A percentile compares a stretch with the other conserved stretches of the same genome.
phyloP scores from a whole-genome alignment of 805 yeast species.

The Lachancea nothofagi region DNA sequence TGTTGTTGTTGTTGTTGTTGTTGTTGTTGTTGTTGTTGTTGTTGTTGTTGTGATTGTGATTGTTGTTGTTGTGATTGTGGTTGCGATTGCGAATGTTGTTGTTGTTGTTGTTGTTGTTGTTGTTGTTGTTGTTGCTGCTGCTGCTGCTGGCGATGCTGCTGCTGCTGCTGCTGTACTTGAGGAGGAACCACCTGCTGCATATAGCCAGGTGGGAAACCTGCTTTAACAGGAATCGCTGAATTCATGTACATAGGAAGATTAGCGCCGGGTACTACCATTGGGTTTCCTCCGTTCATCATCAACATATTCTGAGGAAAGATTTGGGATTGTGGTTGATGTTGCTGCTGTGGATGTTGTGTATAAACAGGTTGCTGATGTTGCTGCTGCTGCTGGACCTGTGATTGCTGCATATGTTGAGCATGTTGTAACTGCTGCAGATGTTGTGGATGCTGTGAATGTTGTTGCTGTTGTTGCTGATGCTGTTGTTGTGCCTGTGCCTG shows the following conservation, averaged over 20 bases:
- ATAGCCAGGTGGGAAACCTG: slow-evolving; percentile 2
- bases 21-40: slow-evolving; percentile 5
- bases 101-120: slow-evolving; percentile 5
- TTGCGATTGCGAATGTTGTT: background rate
- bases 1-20: slow-evolving; percentile 9
- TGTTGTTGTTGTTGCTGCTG: slow-evolving; percentile 7
- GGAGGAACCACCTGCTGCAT: slow-evolving; percentile 24
- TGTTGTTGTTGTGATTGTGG: slow-evolving; percentile 18
- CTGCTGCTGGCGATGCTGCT: slow-evolving; percentile 10
- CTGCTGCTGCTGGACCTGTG: slow-evolving; percentile 6
- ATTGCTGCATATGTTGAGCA: slow-evolving; percentile 6
- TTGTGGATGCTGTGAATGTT: slow-evolving; percentile 13
- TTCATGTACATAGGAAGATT: slow-evolving; percentile 5
- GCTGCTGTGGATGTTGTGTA: slow-evolving; percentile 8
- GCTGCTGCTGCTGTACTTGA: slow-evolving; percentile 17
- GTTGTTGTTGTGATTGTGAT: slow-evolving; percentile 11
- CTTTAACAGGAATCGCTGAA: background rate
- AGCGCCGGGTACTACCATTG: slow-evolving; percentile 1
- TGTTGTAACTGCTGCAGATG: background rate
- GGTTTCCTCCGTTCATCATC: slow-evolving; percentile 2
- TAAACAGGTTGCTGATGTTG: slow-evolving; percentile 10
- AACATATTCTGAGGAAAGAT: background rate
- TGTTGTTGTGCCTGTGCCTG: slow-evolving; percentile 10
- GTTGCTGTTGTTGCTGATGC: slow-evolving; percentile 22
- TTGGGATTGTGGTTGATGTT: background rate